Conservation (phyloP, 2,329 filamentous ascomycete species). For the Stachybotrys elegans region DNA sequence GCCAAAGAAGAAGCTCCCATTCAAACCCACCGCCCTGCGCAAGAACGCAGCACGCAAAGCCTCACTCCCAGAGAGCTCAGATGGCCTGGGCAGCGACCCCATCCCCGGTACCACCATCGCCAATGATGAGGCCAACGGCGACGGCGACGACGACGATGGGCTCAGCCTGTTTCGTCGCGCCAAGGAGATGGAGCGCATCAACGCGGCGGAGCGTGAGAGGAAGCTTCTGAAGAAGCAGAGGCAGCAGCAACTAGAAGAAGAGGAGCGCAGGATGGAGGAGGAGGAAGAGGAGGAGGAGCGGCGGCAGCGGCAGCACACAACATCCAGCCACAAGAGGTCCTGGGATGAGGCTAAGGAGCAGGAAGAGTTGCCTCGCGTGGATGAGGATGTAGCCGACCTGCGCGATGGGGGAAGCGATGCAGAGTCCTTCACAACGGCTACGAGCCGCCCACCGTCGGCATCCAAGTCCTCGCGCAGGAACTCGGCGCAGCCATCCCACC, state of each 20-base stretch:
- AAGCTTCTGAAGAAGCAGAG: constrained; percentile 19
- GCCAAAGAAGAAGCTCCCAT: constrained; percentile 37
- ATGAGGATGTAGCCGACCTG: too few species aligned
- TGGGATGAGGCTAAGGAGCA: neutral
- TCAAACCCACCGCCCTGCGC: constrained; percentile 43
- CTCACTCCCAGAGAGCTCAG: constrained; percentile 13
- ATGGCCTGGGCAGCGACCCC: constrained; percentile 10
- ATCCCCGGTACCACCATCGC: too few species aligned
- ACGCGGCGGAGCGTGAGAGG: constrained; percentile 35
- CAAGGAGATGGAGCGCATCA: constrained; percentile 42
- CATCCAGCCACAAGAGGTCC: neutral
- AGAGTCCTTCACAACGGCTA: neutral
- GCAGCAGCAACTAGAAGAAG: constrained; percentile 14
- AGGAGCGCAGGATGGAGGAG: constrained; percentile 12
- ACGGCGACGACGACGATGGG: constrained; percentile 23
- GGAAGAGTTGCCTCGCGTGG: neutral
- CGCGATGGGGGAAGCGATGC: too few species aligned
- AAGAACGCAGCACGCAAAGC: constrained; percentile 17
- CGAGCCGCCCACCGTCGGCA: too few species aligned
- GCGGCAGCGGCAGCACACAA: constrained; percentile 3
- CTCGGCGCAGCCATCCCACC: too few species aligned
- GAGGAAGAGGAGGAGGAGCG: constrained; percentile 10
- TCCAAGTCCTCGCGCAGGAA: too few species aligned
- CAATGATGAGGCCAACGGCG: constrained; percentile 7
- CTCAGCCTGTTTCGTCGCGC: constrained; percentile 46